Percentiles rank a stretch among this genome's conserved stretches.
Evolutionary conservation across 208 protist genomes (phyloP).

Genomic region (Naegleria gruberi): DNA sequence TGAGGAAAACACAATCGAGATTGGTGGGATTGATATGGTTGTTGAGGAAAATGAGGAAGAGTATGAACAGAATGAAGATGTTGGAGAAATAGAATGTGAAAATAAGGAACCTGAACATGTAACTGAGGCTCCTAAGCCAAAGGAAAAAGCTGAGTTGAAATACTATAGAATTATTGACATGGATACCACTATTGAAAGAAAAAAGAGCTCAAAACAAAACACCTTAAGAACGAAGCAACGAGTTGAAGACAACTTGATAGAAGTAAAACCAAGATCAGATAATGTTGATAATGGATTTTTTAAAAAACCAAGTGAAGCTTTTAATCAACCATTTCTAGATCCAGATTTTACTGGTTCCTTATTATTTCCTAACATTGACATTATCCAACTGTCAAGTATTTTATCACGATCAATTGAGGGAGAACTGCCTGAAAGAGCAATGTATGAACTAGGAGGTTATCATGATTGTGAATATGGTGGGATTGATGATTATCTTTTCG

Average conservation of each 20-base stretch:
- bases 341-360: neutral
- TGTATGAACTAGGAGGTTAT: no score
- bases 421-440: neutral
- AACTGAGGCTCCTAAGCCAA: no score
- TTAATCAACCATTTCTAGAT: neutral
- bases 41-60: no score
- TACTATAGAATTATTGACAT: neutral
- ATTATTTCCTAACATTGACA: neutral
- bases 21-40: no score
- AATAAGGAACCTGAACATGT: no score
- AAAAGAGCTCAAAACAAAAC: neutral
- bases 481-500: neutral
- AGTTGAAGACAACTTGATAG: neutral
- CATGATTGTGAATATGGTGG: neutral
- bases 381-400: neutral
- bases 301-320: no score
- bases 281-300: no score
- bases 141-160: neutral
- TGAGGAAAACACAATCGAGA: no score
- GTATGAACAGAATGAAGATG: no score
- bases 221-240: neutral
- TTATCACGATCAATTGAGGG: neutral
- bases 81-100: no score
- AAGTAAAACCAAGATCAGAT: no score
- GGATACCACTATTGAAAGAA: neutral